Evolutionary conservation across 148 eudicot genomes (phyloP), one percentile per base, ranked within the genome.

Genomic region (Spergularia marina): DNA sequence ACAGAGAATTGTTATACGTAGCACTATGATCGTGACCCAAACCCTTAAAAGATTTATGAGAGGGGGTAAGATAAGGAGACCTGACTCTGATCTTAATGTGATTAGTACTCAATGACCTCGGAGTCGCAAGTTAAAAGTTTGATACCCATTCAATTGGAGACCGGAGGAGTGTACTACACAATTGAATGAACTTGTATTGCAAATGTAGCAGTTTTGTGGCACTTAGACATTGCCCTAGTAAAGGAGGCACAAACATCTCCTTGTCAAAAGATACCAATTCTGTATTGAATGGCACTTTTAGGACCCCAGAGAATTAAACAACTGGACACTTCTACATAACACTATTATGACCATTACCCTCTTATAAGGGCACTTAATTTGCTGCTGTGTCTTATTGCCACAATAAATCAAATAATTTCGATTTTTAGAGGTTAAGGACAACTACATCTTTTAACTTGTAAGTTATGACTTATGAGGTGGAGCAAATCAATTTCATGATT

Each of bases 181-280:
- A 44, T 9, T n/a, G n/a, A n/a, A n/a, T n/a, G 47, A 8, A 41
- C 9, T 41, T 9, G 10, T 9, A 44, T 44, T 44, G 21, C 16
- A 16, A n/a, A 56, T 16, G 13, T 59, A 59, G 30, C 65, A 25
- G 23, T 61, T 61, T 18, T 11, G 25, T 25, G 65, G 2, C 65
- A 10, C 25, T 2, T 34, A 39, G 13, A 2, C 16, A 60, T 60
- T 57, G 23, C 61, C 61, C 61, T 57, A 17, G 18, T 6, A 57
- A 57, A 57, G 7, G 61, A 60, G 64, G 64, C 23, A 44, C 51
- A 67, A 44, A 67, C 55, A 67, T 44, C 6, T 67, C 71, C 25
- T 47, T 67, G 21, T 67, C 71, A 49, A 67, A 44, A 67, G 71
- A 44, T 67, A 44, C 54, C 54, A 47, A 44, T 30, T 30, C 71